phyloP scores from a whole-genome alignment of 1,139 yeast genomes.

The Cylindricascospora bacillispora region DNA sequence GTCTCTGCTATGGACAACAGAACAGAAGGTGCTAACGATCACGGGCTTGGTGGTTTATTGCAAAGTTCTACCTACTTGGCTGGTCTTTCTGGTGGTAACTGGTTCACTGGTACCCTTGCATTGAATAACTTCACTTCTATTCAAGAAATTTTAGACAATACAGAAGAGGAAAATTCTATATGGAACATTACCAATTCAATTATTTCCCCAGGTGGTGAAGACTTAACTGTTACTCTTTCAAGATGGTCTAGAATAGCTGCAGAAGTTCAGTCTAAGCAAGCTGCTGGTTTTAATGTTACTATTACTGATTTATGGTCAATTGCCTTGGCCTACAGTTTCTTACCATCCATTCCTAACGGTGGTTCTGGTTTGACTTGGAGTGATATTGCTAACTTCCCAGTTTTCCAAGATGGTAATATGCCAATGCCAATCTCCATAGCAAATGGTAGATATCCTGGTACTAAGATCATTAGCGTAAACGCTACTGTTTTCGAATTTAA shows the following conservation, averaged over 20 bases:
- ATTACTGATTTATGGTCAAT: constrained; percentile 95
- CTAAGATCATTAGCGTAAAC: constrained; percentile 40
- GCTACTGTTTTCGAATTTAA: constrained; percentile 66
- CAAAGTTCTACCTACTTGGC: constrained; percentile 61
- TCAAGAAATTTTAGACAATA: constrained; percentile 35
- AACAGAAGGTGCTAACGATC: constrained; percentile 41
- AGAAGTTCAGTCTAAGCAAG: constrained; percentile 37
- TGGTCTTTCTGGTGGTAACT: constrained; percentile 39
- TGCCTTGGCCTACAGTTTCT: constrained; percentile 64
- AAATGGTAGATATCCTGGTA: constrained; percentile 63
- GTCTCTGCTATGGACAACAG: constrained; percentile 66
- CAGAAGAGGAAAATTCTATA: constrained; percentile 38
- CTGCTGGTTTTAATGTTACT: constrained; percentile 68
- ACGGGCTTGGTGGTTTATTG: constrained; percentile 67
- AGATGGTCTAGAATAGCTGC: constrained; percentile 36
- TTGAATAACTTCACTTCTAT: constrained; percentile 73
- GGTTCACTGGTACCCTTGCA: constrained; percentile 53
- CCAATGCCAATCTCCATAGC: constrained; percentile 76
- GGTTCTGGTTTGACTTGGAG: constrained; percentile 56
- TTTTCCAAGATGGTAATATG: constrained; percentile 45
- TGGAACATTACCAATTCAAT: constrained; percentile 57
- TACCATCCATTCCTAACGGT: constrained; percentile 39
- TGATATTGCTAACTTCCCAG: constrained; percentile 39
- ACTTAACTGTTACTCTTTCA: constrained; percentile 41
- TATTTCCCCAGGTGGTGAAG: constrained; percentile 56